Evolutionary conservation across 1,139 yeast genomes (phyloP), one percentile per base, ranked within the genome.

Genomic region (Hansenula lynferdii): DNA sequence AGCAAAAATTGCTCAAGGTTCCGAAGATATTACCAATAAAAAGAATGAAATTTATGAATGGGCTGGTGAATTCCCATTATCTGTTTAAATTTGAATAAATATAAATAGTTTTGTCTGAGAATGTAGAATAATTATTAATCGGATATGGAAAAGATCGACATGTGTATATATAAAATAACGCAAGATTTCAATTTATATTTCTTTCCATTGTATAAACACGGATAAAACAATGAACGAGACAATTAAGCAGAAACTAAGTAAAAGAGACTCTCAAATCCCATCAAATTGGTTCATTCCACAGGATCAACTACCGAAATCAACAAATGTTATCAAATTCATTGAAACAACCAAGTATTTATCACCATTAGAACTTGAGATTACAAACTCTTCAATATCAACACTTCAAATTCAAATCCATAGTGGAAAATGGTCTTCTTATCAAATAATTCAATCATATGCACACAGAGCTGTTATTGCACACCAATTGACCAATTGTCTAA

Each of bases 11-110:
- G 78, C 80, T 53, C 74, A 75, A 50, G 84, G 84, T 50, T 76
- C 80, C 46, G 79, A 75, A 39, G 90, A 81, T 58, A 70, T 89
- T 58, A 67, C 69, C 45, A 66, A 70, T 36, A 73, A 84, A 55
- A 87, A 86, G 72, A 65, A 71, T 42, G 97, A 92, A 67, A 84
- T 92, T 50, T 75, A 81, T 55, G 75, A 74, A 52, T 92, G 97
- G 97, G 95, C 95, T 50, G 89, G 89, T 58, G 81, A 79, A 56
- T 92, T 80, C 79, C 97, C 97, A 61, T 83, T 92, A 57, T 87
- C 97, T 54, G 86, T 77, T 45, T 64, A 57, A n/a, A n/a, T n/a
- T n/a, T n/a, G n/a, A n/a, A n/a, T n/a, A n/a, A n/a, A n/a, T n/a
- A n/a, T n/a, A n/a, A n/a, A n/a, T n/a, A n/a, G n/a, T n/a, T n/a